Evolutionary conservation across 2,329 filamentous ascomycete species (phyloP).

Genomic region (Neofusicoccum laricinum): DNA sequence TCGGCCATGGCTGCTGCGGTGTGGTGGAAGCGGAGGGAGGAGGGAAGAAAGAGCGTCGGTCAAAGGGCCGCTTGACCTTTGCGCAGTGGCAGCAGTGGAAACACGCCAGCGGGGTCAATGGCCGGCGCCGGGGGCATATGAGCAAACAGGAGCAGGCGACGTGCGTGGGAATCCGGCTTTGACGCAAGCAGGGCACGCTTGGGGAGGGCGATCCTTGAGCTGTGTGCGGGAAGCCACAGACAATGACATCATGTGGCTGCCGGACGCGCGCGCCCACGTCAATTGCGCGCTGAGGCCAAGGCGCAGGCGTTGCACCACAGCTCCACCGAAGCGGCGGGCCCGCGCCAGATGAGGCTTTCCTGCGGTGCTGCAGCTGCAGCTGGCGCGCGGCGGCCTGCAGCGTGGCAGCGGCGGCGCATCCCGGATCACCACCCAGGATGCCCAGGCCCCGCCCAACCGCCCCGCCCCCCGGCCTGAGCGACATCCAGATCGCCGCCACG

Average conservation of each 20-base stretch:
- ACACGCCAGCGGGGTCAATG: not conserved
- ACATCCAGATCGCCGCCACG: not conserved
- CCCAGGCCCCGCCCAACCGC: constrained; percentile 5
- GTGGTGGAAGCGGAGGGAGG: not conserved
- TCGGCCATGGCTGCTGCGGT: constrained; percentile 22
- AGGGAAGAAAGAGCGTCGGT: not conserved
- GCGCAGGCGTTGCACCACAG: not conserved
- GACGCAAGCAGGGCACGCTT: constrained; percentile 3
- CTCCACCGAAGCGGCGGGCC: not conserved
- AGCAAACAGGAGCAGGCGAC: not conserved
- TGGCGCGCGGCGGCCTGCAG: not conserved
- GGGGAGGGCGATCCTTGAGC: not conserved
- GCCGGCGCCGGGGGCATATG: not conserved
- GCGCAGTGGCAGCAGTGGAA: not conserved
- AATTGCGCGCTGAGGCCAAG: not conserved
- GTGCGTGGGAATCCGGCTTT: not conserved
- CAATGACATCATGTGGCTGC: constrained; percentile 16
- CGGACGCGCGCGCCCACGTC: not conserved
- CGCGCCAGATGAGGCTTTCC: not conserved
- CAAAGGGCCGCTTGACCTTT: too few relatives aligned
- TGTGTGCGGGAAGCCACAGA: not conserved
- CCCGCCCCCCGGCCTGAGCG: not conserved
- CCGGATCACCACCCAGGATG: constrained; percentile 5
- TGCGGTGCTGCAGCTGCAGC: too few relatives aligned
- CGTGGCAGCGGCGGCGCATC: not conserved